Base-by-base conservation (phyloP, 2,329 filamentous ascomycete genomes). In the Elsinoe perseae region DNA sequence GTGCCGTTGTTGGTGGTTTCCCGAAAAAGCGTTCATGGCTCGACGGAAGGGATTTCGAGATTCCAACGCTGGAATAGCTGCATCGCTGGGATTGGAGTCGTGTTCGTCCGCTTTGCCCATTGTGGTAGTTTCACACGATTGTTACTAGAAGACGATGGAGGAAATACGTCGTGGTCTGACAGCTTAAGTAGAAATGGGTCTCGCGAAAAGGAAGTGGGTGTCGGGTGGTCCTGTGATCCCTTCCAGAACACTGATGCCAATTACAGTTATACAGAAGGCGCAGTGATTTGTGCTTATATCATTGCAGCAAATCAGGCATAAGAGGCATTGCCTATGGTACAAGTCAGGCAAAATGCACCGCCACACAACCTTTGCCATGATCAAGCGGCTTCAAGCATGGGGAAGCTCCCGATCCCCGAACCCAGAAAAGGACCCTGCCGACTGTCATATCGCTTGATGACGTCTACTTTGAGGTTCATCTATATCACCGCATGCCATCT, bases 331-430 rank as follows among this genome's bases (percentile, higher is more conserved):
- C 32, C n/a, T 9, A 20, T 5, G 9, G 5, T 30, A 30, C n/a
- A 34, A n/a, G 21, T 52, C 27, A 52, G 48, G 48, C 48, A 52
- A 52, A 50, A 23, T 52, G 48, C 48, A 52, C 48, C 48, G 48
- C 48, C 48, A 52, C 48, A 52, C 48, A 23, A 21, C 48, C 48
- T 50, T n/a, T 25, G 40, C 40, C 9, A 27, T 16, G 23, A 16
- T 32, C 27, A 27, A 21, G 23, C 12, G 25, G 20, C 23, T 6
- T 46, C 12, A 27, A 28, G n/a, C 32, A 36, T 36, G 32, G 32
- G 32, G 32, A 36, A 14, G 32, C 32, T 36, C 32, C 32, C 32
- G 32, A 36, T 36, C 32, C 32, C 32, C 32, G 32, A 36, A 36
- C 32, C 32, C 32, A 36, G 32, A 36, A 36, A 14, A 36, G 32